phyloP scores from a whole-genome alignment of 306 rosid species.

The Argentina anserina region DNA sequence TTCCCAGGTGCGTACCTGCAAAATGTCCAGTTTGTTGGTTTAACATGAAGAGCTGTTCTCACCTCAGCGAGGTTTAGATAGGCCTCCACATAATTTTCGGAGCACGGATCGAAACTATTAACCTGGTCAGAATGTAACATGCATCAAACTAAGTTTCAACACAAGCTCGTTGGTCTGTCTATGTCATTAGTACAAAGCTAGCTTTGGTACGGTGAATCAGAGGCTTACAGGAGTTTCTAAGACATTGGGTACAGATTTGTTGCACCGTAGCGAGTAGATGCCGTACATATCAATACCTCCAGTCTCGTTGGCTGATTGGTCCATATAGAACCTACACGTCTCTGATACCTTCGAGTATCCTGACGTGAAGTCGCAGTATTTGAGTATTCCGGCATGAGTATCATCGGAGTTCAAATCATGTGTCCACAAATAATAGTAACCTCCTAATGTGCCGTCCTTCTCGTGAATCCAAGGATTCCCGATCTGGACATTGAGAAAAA shows the following conservation, averaged over 20 bases:
- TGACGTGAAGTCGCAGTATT: constrained; percentile 18
- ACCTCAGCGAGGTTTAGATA: constrained; percentile 19
- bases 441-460: constrained; percentile 7
- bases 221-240: neutral
- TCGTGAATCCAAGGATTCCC: constrained; percentile 58
- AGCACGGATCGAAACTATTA: neutral
- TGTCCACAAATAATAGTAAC: constrained; percentile 43
- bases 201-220: neutral
- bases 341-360: neutral
- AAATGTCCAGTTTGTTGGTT: constrained; percentile 16
- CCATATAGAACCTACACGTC: neutral
- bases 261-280: constrained; percentile 44
- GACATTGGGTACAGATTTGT: neutral
- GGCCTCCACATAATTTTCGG: neutral
- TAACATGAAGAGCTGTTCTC: constrained; percentile 50
- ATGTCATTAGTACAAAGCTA: neutral
- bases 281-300: constrained; percentile 35
- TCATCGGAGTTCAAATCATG: constrained; percentile 52
- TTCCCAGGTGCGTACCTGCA: neutral
- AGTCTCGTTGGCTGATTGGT: constrained; percentile 15
- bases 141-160: neutral
- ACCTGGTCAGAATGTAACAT: neutral
- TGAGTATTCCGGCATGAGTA: constrained; percentile 35
- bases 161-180: neutral
- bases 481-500: constrained; percentile 24